Evolutionary conservation across 1,139 yeast genomes (phyloP).

Genomic region (Zygosaccharomyces sapae): DNA sequence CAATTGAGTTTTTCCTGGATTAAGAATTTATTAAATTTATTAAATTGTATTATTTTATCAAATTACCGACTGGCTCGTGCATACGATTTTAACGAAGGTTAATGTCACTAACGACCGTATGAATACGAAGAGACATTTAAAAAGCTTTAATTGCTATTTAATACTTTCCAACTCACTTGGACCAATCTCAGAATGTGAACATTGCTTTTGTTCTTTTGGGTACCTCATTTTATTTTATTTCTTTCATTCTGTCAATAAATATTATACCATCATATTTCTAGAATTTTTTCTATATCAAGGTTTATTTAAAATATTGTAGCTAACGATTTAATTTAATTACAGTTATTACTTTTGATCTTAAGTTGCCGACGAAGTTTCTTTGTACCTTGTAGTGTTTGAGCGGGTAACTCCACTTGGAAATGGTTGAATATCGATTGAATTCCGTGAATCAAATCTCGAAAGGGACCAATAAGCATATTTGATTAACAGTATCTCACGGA

Average conservation of each 20-base stretch:
- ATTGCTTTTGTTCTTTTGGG: too few relatives aligned
- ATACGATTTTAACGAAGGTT: background rate
- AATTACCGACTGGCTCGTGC: conserved; percentile 5
- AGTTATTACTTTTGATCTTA: background rate
- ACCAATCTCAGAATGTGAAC: background rate
- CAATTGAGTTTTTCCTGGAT: background rate
- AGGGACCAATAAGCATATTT: background rate
- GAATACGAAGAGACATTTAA: background rate
- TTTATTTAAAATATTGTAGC: background rate
- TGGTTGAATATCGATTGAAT: background rate
- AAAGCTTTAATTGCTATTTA: background rate
- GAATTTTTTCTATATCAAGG: background rate
- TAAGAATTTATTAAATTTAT: background rate
- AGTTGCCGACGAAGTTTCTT: too few relatives aligned
- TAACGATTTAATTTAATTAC: background rate
- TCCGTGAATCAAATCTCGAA: background rate
- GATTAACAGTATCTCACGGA: too few relatives aligned
- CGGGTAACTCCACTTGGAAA: background rate
- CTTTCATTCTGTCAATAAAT: too few relatives aligned
- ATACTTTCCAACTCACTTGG: background rate
- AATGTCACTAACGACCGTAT: conserved; percentile 2
- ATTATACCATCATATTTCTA: background rate
- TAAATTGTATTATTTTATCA: conserved; percentile 3
- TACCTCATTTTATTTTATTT: too few relatives aligned
- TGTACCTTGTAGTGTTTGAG: too few relatives aligned